These are phyloP conservation scores for Colletotrichum tabaci DNA, from an alignment of 2,329 filamentous ascomycete genomes.

Conservation along the genomic window DNA sequence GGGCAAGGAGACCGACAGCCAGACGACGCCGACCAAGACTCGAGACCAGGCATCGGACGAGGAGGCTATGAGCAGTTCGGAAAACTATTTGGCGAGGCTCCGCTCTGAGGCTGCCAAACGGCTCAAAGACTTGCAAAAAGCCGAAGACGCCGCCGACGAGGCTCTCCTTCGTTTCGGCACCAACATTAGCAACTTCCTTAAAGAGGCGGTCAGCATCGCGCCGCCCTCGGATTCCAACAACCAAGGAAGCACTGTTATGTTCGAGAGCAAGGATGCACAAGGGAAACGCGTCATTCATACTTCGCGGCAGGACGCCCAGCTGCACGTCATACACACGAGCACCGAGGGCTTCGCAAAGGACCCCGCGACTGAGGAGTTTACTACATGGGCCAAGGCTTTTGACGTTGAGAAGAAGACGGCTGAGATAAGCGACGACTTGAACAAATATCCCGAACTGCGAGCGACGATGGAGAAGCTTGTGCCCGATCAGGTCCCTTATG, in stretches of 20 bases:
- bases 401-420: constrained; percentile 88
- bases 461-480: constrained; percentile 95
- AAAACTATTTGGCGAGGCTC: constrained; percentile 82
- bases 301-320: constrained; percentile 93
- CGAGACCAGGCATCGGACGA: constrained; percentile 59
- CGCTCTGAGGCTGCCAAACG: constrained; percentile 84
- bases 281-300: constrained; percentile 96
- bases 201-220: constrained; percentile 90
- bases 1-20: constrained; percentile 46
- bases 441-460: constrained; percentile 88
- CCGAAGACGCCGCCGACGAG: constrained; percentile 96
- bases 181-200: constrained; percentile 90
- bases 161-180: constrained; percentile 92
- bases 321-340: constrained; percentile 94
- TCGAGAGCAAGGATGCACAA: constrained; percentile 92
- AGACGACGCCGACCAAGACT: constrained; percentile 63
- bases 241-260: constrained; percentile 78
- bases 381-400: constrained; percentile 80
- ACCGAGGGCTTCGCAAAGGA: constrained; percentile 87
- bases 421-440: constrained; percentile 84
- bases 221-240: constrained; percentile 72
- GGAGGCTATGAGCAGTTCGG: constrained; percentile 61
- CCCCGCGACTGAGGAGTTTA: constrained; percentile 81
- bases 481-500: constrained; percentile 92
- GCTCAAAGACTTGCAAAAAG: constrained; percentile 89